phyloP scores from a whole-genome alignment of 129 eudicot genomes.

The Flaveria robusta region DNA sequence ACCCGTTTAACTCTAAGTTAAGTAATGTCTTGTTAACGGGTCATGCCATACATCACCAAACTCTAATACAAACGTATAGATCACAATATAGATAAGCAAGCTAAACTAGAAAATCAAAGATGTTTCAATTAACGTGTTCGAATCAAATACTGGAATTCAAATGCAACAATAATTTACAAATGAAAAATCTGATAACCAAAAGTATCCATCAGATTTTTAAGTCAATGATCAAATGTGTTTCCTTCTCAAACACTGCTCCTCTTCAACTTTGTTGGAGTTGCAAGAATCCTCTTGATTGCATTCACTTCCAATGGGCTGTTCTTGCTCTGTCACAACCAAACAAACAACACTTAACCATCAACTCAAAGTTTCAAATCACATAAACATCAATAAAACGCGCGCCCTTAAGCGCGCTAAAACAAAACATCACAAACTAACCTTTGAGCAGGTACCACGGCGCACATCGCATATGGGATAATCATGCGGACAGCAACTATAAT shows the following conservation, averaged over 20 bases:
- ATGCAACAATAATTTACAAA: conserved; percentile 14
- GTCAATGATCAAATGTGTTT: not conserved
- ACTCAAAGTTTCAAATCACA: not conserved
- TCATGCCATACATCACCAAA: too few relatives aligned
- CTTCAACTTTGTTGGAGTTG: conserved; percentile 39
- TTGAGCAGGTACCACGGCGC: conserved; percentile 57
- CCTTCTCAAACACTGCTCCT: conserved; percentile 21
- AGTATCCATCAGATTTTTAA: conserved; percentile 5
- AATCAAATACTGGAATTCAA: conserved; percentile 15
- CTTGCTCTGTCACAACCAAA: conserved; percentile 53
- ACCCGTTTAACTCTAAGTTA: too few relatives aligned
- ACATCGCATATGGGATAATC: conserved; percentile 69
- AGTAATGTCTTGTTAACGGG: too few relatives aligned
- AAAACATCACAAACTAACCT: conserved; percentile 36
- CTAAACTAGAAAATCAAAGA: not conserved
- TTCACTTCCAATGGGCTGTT: conserved; percentile 53
- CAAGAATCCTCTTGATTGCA: conserved; percentile 52
- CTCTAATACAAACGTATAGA: too few relatives aligned
- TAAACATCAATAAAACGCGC: not conserved
- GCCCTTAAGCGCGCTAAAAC: not conserved
- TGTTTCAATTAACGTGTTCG: conserved; percentile 7
- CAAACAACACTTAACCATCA: not conserved
- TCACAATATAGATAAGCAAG: not conserved
- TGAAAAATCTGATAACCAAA: conserved; percentile 15
- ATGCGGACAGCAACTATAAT: conserved; percentile 80